These are phyloP conservation scores for Lachnellula cervina DNA, from an alignment of 2,329 filamentous ascomycete species.

Conservation along the genomic window DNA sequence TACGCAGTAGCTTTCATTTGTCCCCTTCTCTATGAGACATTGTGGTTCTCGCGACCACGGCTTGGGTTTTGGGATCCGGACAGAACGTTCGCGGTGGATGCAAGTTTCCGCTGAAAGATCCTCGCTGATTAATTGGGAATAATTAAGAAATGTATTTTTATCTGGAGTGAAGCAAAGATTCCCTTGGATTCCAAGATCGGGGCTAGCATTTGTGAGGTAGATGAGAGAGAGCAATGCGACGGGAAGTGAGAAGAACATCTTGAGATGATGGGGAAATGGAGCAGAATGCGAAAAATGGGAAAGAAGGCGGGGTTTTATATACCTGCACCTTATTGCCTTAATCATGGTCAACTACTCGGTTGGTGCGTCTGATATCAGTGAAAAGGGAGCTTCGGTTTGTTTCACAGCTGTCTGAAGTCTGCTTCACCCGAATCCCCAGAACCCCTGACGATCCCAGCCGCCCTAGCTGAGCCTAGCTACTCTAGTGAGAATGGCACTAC, in stretches of 20 bases:
- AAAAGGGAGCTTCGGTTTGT: neutral
- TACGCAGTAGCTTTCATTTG: conserved; percentile 22
- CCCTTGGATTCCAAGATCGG: neutral
- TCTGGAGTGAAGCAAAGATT: neutral
- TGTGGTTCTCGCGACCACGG: conserved; percentile 21
- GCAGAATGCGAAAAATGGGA: neutral
- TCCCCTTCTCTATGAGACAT: conserved; percentile 16
- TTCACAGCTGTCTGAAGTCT: conserved; percentile 3
- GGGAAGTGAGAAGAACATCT: neutral
- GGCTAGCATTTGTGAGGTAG: conserved; percentile 1
- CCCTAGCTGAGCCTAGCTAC: too few species aligned
- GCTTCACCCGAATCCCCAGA: neutral
- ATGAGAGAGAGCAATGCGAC: neutral
- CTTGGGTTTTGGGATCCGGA: neutral
- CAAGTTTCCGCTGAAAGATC: neutral
- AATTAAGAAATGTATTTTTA: neutral
- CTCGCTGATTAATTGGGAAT: neutral
- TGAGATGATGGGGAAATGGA: neutral
- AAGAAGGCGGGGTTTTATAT: neutral
- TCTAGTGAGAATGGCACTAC: neutral
- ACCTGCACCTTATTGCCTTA: neutral
- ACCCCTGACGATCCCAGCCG: neutral
- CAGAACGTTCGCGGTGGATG: conserved; percentile 1
- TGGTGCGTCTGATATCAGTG: neutral
- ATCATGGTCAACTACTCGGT: neutral